Evolutionary conservation across 495 filamentous ascomycete species (phyloP).

Genomic region (Clohesyomyces aquaticus): DNA sequence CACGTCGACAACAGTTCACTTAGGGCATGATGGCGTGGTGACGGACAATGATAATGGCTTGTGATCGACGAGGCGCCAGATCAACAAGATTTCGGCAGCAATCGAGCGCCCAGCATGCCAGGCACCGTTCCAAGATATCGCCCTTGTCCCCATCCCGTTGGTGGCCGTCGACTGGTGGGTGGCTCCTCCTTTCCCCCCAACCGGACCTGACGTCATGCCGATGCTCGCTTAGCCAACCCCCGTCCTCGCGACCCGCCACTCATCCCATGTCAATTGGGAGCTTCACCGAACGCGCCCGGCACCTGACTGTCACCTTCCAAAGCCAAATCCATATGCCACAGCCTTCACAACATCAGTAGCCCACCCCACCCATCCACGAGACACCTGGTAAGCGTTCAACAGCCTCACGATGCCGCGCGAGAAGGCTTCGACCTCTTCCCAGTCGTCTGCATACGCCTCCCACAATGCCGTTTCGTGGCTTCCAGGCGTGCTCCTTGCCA

Average conservation of each 20-base stretch:
- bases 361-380: slow-evolving; percentile 57
- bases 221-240: too few species aligned
- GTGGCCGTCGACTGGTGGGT: neutral
- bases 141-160: neutral
- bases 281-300: neutral
- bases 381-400: slow-evolving; percentile 52
- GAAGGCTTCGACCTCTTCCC: slow-evolving; percentile 58
- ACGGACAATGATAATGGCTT: too few species aligned
- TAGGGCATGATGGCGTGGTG: too few species aligned
- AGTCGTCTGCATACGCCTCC: slow-evolving; percentile 64
- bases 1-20: too few species aligned
- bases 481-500: slow-evolving; percentile 36
- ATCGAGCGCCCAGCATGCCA: neutral
- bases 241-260: too few species aligned
- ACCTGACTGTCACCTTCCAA: neutral
- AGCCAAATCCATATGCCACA: slow-evolving; percentile 20
- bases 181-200: neutral
- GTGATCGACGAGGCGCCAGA: too few species aligned
- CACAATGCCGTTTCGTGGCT: slow-evolving; percentile 54
- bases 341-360: slow-evolving; percentile 51
- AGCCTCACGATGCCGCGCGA: slow-evolving; percentile 52
- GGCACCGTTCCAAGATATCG: slow-evolving; percentile 4
- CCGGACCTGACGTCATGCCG: neutral
- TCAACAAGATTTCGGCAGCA: neutral
- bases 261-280: neutral